These are phyloP conservation scores for Candida sp. DNA, from an alignment of 1,139 yeast species.

Conservation along the genomic window DNA sequence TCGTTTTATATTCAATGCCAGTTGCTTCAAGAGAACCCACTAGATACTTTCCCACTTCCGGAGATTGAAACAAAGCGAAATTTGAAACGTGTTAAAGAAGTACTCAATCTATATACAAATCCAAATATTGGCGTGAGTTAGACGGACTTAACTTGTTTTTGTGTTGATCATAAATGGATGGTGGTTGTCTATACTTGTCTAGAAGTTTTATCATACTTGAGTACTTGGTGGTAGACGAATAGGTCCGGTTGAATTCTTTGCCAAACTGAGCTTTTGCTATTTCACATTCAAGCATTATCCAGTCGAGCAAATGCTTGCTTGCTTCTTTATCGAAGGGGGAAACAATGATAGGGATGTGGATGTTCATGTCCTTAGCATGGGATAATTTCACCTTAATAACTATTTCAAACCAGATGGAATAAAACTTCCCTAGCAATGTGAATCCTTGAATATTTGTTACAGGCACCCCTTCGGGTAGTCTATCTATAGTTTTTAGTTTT, in stretches of 20 bases:
- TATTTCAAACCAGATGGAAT: constrained; percentile 56
- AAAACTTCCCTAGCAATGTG: constrained; percentile 55
- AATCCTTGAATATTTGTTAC: constrained; percentile 50
- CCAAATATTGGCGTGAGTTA: constrained; percentile 27
- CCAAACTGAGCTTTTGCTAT: constrained; percentile 43
- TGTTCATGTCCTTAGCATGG: constrained; percentile 52
- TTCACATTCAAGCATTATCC: constrained; percentile 60
- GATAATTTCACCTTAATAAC: constrained; percentile 51
- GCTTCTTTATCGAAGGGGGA: constrained; percentile 54
- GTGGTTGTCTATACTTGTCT: constrained; percentile 28
- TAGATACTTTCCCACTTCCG: constrained; percentile 10
- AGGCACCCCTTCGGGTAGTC: constrained; percentile 45
- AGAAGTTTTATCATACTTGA: constrained; percentile 27
- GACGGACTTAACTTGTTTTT: constrained; percentile 38
- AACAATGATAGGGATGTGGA: constrained; percentile 55
- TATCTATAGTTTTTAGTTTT: constrained; percentile 19
- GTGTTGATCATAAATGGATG: constrained; percentile 33
- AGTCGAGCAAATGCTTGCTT: constrained; percentile 48
- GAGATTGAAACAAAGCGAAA: constrained; percentile 13
- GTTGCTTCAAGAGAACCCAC: constrained; percentile 9
- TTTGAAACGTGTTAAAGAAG: constrained; percentile 7
- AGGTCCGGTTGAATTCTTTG: constrained; percentile 26
- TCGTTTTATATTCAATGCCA: constrained; percentile 18
- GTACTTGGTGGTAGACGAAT: constrained; percentile 24
- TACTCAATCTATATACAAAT: constrained; percentile 35